A percentile compares a stretch with the other conserved stretches of the same genome.
Evolutionary conservation across 78 protist genomes (phyloP).

Genomic region (Dictyostelium capitatum): DNA sequence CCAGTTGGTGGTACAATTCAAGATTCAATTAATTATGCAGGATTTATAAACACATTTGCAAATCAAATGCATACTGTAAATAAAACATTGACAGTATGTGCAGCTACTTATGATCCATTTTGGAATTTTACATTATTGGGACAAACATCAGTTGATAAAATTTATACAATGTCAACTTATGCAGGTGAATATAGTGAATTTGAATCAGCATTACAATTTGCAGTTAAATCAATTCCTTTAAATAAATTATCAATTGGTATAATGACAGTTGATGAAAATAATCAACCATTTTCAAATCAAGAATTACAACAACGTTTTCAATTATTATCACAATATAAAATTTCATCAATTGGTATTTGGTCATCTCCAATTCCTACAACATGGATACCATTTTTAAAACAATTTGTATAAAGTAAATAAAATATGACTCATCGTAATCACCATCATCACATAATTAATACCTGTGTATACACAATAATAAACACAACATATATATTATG

Average conservation of each 20-base stretch:
- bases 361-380: conserved; percentile 60
- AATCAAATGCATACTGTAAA: conserved; percentile 37
- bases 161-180: conserved; percentile 80
- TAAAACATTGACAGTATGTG: conserved; percentile 66
- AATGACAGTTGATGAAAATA: conserved; percentile 60
- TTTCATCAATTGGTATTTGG: conserved; percentile 78
- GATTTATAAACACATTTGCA: conserved; percentile 70
- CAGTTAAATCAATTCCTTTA: conserved; percentile 32
- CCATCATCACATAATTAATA: no score
- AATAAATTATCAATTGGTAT: conserved; percentile 74
- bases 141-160: conserved; percentile 55
- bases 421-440: no score
- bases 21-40: conserved; percentile 67
- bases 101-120: conserved; percentile 66
- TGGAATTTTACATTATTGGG: conserved; percentile 63
- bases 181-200: conserved; percentile 31
- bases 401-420: neutral
- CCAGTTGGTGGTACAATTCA: conserved; percentile 51
- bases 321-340: neutral
- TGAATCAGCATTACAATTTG: conserved; percentile 20
- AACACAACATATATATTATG: no score
- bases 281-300: conserved; percentile 52
- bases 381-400: conserved; percentile 80
- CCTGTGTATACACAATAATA: no score
- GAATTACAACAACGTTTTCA: conserved; percentile 56